Evolutionary conservation across 306 rosid genomes (phyloP).

Genomic region (Gynostemma pentaphyllum): DNA sequence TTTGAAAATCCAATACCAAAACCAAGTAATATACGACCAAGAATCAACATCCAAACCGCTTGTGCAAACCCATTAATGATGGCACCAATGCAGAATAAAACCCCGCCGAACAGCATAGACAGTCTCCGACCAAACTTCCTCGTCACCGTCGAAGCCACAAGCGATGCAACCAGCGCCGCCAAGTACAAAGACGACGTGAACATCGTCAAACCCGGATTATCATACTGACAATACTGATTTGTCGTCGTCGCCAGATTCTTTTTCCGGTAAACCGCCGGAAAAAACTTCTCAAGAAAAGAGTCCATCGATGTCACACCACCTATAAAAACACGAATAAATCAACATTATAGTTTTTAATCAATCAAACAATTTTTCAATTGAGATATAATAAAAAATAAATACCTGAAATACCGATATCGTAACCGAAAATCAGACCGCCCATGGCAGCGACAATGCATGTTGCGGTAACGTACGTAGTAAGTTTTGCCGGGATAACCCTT

Average conservation of each 20-base stretch:
- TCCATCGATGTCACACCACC: constrained; percentile 96
- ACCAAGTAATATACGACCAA: constrained; percentile 87
- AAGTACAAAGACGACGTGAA: constrained; percentile 84
- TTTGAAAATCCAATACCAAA: constrained; percentile 89
- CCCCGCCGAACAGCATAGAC: constrained; percentile 80
- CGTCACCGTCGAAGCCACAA: constrained; percentile 63
- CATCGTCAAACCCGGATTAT: constrained; percentile 55
- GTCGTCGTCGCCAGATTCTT: constrained; percentile 17
- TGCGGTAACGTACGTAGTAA: constrained; percentile 50
- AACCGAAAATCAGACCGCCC: constrained; percentile 97
- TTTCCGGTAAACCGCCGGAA: constrained; percentile 51
- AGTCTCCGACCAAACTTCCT: constrained; percentile 58
- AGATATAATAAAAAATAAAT: too few relatives aligned
- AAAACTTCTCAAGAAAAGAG: constrained; percentile 56
- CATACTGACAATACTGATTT: constrained; percentile 75
- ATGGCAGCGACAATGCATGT: constrained; percentile 87
- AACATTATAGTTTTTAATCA: background rate
- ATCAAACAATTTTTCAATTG: background rate
- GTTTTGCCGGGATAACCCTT: constrained; percentile 62
- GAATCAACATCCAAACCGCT: constrained; percentile 55
- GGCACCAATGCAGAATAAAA: constrained; percentile 63
- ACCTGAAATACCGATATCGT: constrained; percentile 97
- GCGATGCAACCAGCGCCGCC: constrained; percentile 73
- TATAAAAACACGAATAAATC: background rate
- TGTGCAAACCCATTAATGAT: constrained; percentile 56